Base-by-base conservation (phyloP, 805 yeast species). In the Wickerhamiella vanderwaltii region DNA sequence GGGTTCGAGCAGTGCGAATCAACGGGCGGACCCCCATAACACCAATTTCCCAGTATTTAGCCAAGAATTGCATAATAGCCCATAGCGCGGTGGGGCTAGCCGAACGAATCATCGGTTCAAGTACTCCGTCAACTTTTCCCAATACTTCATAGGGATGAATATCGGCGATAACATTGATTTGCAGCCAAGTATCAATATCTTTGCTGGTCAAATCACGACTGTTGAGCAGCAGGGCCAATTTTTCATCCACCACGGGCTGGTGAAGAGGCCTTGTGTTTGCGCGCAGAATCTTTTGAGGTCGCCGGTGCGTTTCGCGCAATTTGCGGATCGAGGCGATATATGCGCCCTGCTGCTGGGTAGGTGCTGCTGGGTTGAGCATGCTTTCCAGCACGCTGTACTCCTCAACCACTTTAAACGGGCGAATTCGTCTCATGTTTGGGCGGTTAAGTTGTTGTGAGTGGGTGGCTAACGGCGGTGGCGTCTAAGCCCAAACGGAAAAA, bases 1-100 rank as follows among this genome's bases (percentile, higher is more conserved):
- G 59, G n/a, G 15, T 30, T 5, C 53, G 49, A 5, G 60, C 58
- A 1, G 41, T 39, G 17, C 37, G 23, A 15, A 49, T 48, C 17
- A 50, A 26, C 3, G 55, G 53, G 26, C 50, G 48, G 32, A 36
- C 15, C 3, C 56, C 56, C 31, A 28, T 40, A 11, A 53, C 22
- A 20, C 58, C 57, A 18, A 35, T 15, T 29, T 47, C 48, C 61
- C 61, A 57, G 43, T 45, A 46, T 33, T 41, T 40, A 12, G 49
- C 43, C 13, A 55, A 44, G 37, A 39, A 54, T 35, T 46, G 51
- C 53, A 54, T 54, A 25, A 55, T 35, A 0, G 52, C 49, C 23
- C 51, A 48, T 29, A 56, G 41, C 5, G 51, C 51, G 24, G 48
- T 48, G 12, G 49, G 43, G 15, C 47, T 40, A 9, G 56, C 46